Evolutionary conservation across 495 filamentous ascomycete genomes (phyloP).

Genomic region (Aspergillus egyptiacus): DNA sequence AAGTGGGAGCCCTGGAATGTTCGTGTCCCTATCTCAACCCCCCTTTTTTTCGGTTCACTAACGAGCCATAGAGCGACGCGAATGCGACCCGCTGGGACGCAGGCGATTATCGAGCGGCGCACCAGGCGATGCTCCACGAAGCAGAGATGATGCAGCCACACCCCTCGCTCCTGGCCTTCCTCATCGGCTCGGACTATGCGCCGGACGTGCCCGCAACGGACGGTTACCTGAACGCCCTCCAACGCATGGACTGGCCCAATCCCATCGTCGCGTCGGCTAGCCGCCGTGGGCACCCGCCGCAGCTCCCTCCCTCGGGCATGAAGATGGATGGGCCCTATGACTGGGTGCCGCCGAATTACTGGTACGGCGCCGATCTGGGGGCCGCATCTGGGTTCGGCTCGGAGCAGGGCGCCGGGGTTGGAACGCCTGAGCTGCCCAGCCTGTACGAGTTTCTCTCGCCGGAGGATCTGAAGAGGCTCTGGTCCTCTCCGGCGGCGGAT

Average conservation of each 20-base stretch:
- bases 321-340: constrained; percentile 67
- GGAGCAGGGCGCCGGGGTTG: constrained; percentile 55
- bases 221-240: constrained; percentile 46
- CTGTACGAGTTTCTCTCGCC: constrained; percentile 49
- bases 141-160: constrained; percentile 54
- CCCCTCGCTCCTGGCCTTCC: constrained; percentile 49
- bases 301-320: constrained; percentile 52
- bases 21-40: constrained; percentile 1
- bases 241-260: constrained; percentile 47
- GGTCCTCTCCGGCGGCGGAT: constrained; percentile 46
- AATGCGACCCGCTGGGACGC: constrained; percentile 43
- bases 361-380: constrained; percentile 47
- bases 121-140: constrained; percentile 53
- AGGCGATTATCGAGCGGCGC: constrained; percentile 49
- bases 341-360: constrained; percentile 62
- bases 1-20: constrained; percentile 61
- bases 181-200: constrained; percentile 60
- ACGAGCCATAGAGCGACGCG: constrained; percentile 39
- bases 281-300: constrained; percentile 46
- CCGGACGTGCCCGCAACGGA: constrained; percentile 50
- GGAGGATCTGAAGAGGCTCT: constrained; percentile 47
- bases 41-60: neutral
- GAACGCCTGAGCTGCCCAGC: constrained; percentile 52
- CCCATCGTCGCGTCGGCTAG: constrained; percentile 55
- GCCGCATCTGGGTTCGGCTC: constrained; percentile 60